Conservation (phyloP, 768 basidiomycete genomes). For the Chalciporus chontae region DNA sequence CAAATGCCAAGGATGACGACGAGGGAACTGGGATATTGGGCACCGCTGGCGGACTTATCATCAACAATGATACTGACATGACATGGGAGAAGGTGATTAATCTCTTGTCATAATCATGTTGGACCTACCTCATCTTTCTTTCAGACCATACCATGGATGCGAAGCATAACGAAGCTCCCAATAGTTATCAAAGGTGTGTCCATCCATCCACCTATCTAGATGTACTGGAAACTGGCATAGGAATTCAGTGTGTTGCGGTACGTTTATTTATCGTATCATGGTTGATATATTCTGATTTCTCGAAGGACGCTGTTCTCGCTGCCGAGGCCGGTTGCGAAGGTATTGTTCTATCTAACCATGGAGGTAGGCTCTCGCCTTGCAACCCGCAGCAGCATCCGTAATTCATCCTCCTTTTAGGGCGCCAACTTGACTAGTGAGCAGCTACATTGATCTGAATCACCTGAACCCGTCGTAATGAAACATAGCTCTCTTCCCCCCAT, state of each 20-base stretch:
- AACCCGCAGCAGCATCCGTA: neutral
- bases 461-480: constrained; percentile 19
- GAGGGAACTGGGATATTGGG: constrained; percentile 45
- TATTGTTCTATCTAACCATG: constrained; percentile 89
- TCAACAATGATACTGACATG: constrained; percentile 71
- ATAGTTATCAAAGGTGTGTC: constrained; percentile 67
- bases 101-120: neutral
- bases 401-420: constrained; percentile 36
- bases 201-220: neutral
- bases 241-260: constrained; percentile 73
- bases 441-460: neutral
- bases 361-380: constrained; percentile 45
- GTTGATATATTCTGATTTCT: constrained; percentile 7
- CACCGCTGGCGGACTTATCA: constrained; percentile 64
- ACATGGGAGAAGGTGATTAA: constrained; percentile 63
- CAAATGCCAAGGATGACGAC: constrained; percentile 27
- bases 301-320: constrained; percentile 82
- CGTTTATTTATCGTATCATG: neutral
- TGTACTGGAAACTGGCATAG: constrained; percentile 31
- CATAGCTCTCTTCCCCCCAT: constrained; percentile 70
- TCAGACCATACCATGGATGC: constrained; percentile 75
- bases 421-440: constrained; percentile 78
- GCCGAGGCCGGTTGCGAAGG: constrained; percentile 82
- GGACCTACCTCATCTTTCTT: neutral
- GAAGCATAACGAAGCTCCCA: constrained; percentile 64